phyloP scores from a whole-genome alignment of 2,329 filamentous ascomycete species.

The Epichloe bromicola region DNA sequence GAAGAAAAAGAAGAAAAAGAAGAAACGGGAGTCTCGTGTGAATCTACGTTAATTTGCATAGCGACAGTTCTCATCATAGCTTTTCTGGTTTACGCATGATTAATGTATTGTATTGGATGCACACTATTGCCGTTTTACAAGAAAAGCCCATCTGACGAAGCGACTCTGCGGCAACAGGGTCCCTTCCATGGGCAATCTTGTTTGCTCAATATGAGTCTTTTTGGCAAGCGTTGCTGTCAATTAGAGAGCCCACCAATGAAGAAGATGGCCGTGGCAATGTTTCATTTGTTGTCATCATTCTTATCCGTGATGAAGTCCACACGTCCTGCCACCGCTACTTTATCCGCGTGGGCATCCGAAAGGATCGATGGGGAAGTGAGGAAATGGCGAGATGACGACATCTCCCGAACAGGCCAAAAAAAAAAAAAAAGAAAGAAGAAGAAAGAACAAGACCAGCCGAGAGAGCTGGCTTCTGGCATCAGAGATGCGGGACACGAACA shows the following conservation, averaged over 20 bases:
- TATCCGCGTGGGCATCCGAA: not conserved
- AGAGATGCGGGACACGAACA: too few relatives aligned
- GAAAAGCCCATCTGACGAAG: not conserved
- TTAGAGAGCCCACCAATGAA: not conserved
- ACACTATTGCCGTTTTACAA: not conserved
- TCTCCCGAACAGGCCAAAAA: not conserved
- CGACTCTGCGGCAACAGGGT: not conserved
- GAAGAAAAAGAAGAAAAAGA: conserved; percentile 11
- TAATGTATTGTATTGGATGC: not conserved
- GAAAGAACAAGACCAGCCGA: not conserved
- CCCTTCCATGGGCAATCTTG: not conserved
- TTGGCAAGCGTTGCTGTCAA: too few relatives aligned
- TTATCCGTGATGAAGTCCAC: not conserved
- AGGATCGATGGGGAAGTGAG: not conserved
- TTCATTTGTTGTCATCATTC: conserved; percentile 1
- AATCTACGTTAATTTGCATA: conserved; percentile 22
- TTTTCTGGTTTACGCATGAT: conserved; percentile 7
- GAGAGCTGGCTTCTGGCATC: not conserved
- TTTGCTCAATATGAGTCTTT: not conserved
- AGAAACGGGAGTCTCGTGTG: conserved; percentile 10
- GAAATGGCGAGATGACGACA: not conserved
- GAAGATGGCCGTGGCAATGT: not conserved
- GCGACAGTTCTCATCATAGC: conserved; percentile 18
- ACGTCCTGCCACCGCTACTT: not conserved
- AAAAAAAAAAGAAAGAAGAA: not conserved